Base-by-base conservation (phyloP, 1,284 basidiomycete species). In the Sutorius eximius region DNA sequence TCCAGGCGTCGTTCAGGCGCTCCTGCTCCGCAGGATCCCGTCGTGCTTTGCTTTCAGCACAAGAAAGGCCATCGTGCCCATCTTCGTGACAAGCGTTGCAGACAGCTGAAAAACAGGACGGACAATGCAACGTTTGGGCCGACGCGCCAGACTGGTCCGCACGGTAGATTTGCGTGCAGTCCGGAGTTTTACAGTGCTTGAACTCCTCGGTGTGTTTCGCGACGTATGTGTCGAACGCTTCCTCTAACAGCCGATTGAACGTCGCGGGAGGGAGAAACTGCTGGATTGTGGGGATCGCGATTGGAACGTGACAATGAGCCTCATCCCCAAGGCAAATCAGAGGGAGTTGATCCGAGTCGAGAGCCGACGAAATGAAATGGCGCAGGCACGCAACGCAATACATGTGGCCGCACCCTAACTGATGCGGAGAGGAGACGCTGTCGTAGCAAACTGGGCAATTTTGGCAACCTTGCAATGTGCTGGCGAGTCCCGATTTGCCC, bases 141-240 rank as follows among this genome's bases (percentile, higher is more conserved):
- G 61, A 40, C 2, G 56, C 55, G 16, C 60, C 58, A n/a, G 65
- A 61, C 40, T 63, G 44, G 4, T 24, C 49, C 6, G 62, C 70
- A 22, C 77, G 75, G 64, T 83, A 85, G 1, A 84, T 74, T 61
- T 83, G 82, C 7, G 64, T 73, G 57, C 83, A 85, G 55, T 82
- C 82, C 0, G 82, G 77, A 0, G 82, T 85, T 40, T 72, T 76
- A 67, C 83, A 85, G 53, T 79, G 80, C 49, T 75, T 77, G 65
- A 78, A 76, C 33, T 76, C 71, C 46, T 74, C 69, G 0, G 79
- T 74, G 52, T 77, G 76, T 47, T 69, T 69, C n/a, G 77, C 72
- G 32, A 85, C 59, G 57, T 83, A 72, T 1, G 69, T 63, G 3
- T 64, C 62, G 58, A 83, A 82, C 0, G 74, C 77, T 7, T 69